Percentiles rank a stretch among this genome's conserved stretches.
phyloP scores from a whole-genome alignment of 108 stramenopile genomes.

The Cyclotella atomus region DNA sequence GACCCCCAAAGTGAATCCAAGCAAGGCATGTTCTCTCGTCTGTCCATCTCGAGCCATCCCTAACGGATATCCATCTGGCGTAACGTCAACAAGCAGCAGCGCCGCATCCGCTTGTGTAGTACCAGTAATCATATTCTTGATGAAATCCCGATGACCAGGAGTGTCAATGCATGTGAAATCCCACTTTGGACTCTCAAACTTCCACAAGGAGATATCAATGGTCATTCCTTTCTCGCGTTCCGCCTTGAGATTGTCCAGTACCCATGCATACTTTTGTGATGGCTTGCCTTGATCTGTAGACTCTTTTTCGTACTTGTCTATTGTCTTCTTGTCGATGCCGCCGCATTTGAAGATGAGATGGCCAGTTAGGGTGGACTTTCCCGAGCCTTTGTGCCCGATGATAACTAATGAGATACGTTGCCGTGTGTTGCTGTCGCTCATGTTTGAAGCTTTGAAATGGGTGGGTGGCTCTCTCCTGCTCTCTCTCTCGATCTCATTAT shows the following conservation, averaged over 20 bases:
- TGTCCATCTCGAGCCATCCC: slow-evolving; percentile 95
- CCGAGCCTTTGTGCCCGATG: slow-evolving; percentile 92
- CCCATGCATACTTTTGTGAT: slow-evolving; percentile 87
- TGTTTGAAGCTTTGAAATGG: no score
- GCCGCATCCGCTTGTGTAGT: slow-evolving; percentile 98
- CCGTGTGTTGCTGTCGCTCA: not conserved
- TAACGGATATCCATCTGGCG: slow-evolving; percentile 91
- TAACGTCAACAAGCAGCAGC: slow-evolving; percentile 90
- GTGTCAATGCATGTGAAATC: slow-evolving; percentile 96
- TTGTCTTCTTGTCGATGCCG: slow-evolving; percentile 88
- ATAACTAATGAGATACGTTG: slow-evolving; percentile 75
- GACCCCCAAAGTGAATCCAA: slow-evolving; percentile 96
- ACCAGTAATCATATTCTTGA: slow-evolving; percentile 98
- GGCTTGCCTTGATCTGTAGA: slow-evolving; percentile 85
- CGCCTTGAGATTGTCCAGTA: slow-evolving; percentile 97
- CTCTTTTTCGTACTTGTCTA: slow-evolving; percentile 93
- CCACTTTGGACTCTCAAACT: slow-evolving; percentile 88
- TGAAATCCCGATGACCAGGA: slow-evolving; percentile 95
- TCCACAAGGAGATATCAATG: slow-evolving; percentile 98
- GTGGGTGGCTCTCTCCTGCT: no score
- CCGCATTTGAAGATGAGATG: slow-evolving; percentile 86
- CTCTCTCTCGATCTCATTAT: no score
- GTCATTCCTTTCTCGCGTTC: slow-evolving; percentile 99
- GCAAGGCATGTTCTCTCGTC: slow-evolving; percentile 94
- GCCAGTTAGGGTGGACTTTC: slow-evolving; percentile 93